Conservation (phyloP, 2,329 filamentous ascomycete species). For the Penicillium freii region DNA sequence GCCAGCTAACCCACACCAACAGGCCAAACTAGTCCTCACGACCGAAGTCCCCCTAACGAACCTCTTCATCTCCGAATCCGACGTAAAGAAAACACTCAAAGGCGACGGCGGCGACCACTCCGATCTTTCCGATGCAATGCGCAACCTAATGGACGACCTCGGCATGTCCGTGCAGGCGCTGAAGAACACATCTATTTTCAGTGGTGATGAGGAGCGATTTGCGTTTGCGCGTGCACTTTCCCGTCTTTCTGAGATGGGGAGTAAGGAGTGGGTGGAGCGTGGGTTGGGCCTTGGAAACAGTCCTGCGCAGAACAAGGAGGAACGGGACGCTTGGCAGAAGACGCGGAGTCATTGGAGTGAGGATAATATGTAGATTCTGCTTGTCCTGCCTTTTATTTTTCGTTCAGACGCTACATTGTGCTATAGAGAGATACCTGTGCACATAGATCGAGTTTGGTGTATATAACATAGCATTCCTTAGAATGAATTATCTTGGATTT, state of each 20-base stretch:
- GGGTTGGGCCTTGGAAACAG: slow-evolving; percentile 55
- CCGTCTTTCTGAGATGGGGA: slow-evolving; percentile 87
- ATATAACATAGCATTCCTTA: neutral
- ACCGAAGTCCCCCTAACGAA: slow-evolving; percentile 80
- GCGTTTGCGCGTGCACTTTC: slow-evolving; percentile 89
- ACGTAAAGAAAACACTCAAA: slow-evolving; percentile 61
- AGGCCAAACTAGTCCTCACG: slow-evolving; percentile 93
- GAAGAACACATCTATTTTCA: slow-evolving; percentile 83
- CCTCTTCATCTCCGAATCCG: slow-evolving; percentile 75
- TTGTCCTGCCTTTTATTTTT: neutral
- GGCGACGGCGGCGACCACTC: slow-evolving; percentile 48
- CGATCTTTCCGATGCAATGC: slow-evolving; percentile 67
- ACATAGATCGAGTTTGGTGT: slow-evolving; percentile 4
- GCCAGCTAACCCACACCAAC: slow-evolving; percentile 22
- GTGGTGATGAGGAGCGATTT: slow-evolving; percentile 93
- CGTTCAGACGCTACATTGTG: neutral
- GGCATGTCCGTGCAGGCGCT: slow-evolving; percentile 80
- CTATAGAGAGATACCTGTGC: slow-evolving; percentile 3
- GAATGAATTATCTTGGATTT: neutral
- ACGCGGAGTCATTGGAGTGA: slow-evolving; percentile 51
- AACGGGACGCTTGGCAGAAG: slow-evolving; percentile 50
- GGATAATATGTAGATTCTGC: slow-evolving; percentile 43
- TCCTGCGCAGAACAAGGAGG: slow-evolving; percentile 44
- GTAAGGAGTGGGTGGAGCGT: slow-evolving; percentile 88
- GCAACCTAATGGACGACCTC: slow-evolving; percentile 81